Evolutionary conservation across 208 protist species (phyloP).

Genomic region (Trypanosoma avium): DNA sequence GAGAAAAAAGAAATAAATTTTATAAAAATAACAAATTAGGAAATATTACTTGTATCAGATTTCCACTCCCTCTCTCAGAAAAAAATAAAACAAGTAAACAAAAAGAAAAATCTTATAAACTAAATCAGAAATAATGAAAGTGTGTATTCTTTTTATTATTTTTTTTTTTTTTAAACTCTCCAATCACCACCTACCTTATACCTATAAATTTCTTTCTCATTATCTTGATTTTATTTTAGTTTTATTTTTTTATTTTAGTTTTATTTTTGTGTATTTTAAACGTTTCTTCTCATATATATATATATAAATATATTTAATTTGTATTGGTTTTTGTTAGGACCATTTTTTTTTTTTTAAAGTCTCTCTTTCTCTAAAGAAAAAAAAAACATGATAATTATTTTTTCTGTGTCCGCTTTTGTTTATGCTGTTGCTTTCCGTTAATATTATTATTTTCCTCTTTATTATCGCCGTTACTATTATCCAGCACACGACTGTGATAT

Average conservation of each 20-base stretch:
- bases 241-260: constrained; percentile 4
- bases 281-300: neutral
- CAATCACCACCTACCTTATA: too few relatives aligned
- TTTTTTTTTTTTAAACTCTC: neutral
- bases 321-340: neutral
- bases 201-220: neutral
- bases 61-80: too few relatives aligned
- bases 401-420: neutral
- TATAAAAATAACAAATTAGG: too few relatives aligned
- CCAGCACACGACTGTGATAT: constrained; percentile 69
- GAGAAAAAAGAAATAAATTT: too few relatives aligned
- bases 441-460: too few relatives aligned
- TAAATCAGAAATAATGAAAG: too few relatives aligned
- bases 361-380: neutral
- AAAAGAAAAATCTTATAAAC: too few relatives aligned
- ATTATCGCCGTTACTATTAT: constrained; percentile 6
- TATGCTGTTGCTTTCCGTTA: neutral
- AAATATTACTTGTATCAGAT: too few relatives aligned
- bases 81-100: too few relatives aligned
- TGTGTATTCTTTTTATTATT: neutral
- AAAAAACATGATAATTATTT: neutral
- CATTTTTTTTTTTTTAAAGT: neutral
- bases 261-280: neutral
- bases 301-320: neutral
- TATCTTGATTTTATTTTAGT: constrained; percentile 1